Conservation (phyloP, 2,329 filamentous ascomycete species). For the Colletotrichum incanum region DNA sequence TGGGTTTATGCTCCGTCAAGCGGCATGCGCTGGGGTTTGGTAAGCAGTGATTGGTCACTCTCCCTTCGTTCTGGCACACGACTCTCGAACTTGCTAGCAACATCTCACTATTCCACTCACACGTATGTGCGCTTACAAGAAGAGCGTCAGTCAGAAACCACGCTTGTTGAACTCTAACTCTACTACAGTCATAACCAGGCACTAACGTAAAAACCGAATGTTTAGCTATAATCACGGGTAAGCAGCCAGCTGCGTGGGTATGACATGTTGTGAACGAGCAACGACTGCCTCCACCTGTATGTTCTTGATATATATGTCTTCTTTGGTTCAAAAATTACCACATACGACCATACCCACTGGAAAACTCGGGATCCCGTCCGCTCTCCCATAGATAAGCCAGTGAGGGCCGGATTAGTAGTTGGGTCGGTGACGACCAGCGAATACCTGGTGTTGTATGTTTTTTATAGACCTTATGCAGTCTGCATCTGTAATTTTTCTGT, state of each 20-base stretch:
- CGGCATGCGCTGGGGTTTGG: neutral
- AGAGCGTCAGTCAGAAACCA: neutral
- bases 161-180: too few species aligned
- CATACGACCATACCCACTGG: conserved; percentile 22
- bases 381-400: conserved; percentile 22
- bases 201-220: too few species aligned
- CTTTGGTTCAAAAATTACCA: fast-evolving
- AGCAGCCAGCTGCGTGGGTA: too few species aligned
- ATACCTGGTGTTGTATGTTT: conserved; percentile 12
- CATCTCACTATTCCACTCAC: neutral
- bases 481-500: neutral
- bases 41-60: conserved; percentile 13
- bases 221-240: neutral
- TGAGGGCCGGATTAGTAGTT: conserved; percentile 17
- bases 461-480: neutral
- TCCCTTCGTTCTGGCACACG: neutral
- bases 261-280: neutral
- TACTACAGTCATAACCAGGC: too few species aligned
- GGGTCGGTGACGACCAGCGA: conserved; percentile 15
- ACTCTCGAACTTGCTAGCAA: conserved; percentile 2
- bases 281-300: too few species aligned
- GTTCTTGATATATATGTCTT: fast-evolving
- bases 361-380: conserved; percentile 27
- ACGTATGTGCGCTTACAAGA: neutral
- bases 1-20: neutral